A percentile compares a stretch with the other conserved stretches of the same genome.
phyloP scores from a whole-genome alignment of 805 yeast genomes.

The Kuraishia borneana region DNA sequence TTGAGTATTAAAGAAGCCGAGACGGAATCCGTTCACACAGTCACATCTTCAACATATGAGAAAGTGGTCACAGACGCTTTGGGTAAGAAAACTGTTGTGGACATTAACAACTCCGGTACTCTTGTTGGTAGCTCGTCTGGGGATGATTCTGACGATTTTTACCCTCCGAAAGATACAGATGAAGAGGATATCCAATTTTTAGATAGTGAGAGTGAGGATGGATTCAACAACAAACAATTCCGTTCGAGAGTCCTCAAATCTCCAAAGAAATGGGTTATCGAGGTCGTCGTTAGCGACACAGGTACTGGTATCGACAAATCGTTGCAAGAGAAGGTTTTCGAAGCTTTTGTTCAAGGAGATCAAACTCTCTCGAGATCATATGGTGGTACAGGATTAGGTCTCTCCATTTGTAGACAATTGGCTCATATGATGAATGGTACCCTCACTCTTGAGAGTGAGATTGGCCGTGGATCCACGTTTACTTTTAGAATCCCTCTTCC shows the following conservation, averaged over 20 bases:
- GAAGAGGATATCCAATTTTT: constrained; percentile 4
- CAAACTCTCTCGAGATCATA: constrained; percentile 82
- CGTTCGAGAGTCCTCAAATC: constrained; percentile 12
- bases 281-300: constrained; percentile 73
- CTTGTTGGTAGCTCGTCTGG: background rate
- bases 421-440: constrained; percentile 84
- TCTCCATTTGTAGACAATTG: constrained; percentile 71
- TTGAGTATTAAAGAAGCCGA: constrained; percentile 3
- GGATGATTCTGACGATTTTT: constrained; percentile 6
- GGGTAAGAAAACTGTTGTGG: background rate
- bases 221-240: background rate
- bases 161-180: background rate
- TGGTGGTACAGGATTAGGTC: constrained; percentile 95
- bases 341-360: constrained; percentile 96
- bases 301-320: constrained; percentile 91
- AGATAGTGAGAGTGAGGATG: background rate
- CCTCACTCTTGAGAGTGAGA: constrained; percentile 56
- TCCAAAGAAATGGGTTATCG: constrained; percentile 43
- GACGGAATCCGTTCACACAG: constrained; percentile 13
- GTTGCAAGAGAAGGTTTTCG: constrained; percentile 77
- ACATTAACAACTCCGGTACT: background rate
- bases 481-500: constrained; percentile 68
- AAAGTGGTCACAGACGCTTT: constrained; percentile 24
- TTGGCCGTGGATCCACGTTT: constrained; percentile 80
- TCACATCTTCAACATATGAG: constrained; percentile 22